These are phyloP conservation scores for Cinchona pubescens DNA, from an alignment of 257 asterid species.

Conservation along the genomic window DNA sequence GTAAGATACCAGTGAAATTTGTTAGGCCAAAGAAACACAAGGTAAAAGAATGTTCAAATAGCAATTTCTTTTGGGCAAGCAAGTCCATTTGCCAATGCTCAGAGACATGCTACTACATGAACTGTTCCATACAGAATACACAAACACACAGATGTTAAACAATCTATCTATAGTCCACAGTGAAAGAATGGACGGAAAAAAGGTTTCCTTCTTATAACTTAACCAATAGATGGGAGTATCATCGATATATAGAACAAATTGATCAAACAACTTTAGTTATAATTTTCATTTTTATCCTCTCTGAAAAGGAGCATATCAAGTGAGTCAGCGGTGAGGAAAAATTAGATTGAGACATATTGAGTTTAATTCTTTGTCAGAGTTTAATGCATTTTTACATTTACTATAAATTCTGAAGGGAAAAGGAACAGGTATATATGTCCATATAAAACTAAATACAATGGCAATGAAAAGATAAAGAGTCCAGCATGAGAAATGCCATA, in stretches of 20 bases:
- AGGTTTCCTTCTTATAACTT: background rate
- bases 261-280: background rate
- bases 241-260: background rate
- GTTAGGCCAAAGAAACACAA: background rate
- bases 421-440: background rate
- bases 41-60: background rate
- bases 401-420: background rate
- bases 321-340: background rate
- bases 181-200: background rate
- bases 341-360: background rate
- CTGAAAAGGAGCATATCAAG: background rate
- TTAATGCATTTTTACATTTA: background rate
- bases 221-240: background rate
- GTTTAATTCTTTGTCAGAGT: background rate
- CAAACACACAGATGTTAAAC: background rate
- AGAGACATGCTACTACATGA: background rate
- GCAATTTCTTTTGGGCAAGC: background rate
- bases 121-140: background rate
- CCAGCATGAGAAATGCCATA: slow-evolving; percentile 31
- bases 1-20: background rate
- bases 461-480: slow-evolving; percentile 15
- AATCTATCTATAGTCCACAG: background rate
- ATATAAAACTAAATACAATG: background rate
- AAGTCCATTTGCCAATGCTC: too few relatives aligned
- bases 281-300: background rate